phyloP scores from a whole-genome alignment of 495 filamentous ascomycete species.

The Aspergillus leporis region DNA sequence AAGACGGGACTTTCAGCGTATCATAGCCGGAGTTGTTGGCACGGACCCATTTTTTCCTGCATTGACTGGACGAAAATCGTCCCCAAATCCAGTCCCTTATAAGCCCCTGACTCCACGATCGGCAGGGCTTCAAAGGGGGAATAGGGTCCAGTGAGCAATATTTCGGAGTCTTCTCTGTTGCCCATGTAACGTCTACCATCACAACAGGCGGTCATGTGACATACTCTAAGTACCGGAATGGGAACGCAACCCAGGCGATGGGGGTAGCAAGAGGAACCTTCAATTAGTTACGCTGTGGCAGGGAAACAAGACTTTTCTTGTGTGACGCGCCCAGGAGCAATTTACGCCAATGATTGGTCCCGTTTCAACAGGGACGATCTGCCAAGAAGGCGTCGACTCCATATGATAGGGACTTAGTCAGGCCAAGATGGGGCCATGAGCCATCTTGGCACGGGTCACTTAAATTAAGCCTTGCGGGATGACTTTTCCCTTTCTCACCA shows the following conservation, averaged over 20 bases:
- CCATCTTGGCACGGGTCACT: neutral
- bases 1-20: neutral
- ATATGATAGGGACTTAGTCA: neutral
- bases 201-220: neutral
- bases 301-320: neutral
- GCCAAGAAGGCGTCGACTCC: neutral
- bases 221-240: neutral
- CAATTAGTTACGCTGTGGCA: neutral
- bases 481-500: neutral
- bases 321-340: neutral
- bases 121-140: neutral
- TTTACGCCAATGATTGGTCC: neutral
- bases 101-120: neutral
- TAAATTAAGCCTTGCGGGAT: constrained; percentile 3
- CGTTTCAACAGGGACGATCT: neutral
- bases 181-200: neutral
- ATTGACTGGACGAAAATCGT: neutral
- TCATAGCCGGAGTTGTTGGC: neutral
- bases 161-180: neutral
- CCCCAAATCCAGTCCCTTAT: neutral
- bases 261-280: neutral
- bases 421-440: neutral
- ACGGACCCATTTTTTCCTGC: neutral
- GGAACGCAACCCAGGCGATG: too few relatives aligned
- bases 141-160: neutral